Evolutionary conservation across 1,284 basidiomycete species (phyloP), one percentile per base, ranked within the genome.

Genomic region (Trametes versicolor): DNA sequence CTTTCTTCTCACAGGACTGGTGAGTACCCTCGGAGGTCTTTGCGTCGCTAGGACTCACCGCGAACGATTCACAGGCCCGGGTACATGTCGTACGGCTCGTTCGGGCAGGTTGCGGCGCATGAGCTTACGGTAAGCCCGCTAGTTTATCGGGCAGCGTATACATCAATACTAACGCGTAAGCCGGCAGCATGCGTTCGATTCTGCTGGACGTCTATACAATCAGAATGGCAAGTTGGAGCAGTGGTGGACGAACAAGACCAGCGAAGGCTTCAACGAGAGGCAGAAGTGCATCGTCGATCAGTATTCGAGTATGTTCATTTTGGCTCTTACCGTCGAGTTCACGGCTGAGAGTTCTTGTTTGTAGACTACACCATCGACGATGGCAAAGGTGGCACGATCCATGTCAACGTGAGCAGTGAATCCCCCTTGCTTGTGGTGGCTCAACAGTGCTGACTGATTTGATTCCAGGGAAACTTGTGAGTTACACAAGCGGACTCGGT

Each of bases 241-340:
- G 79, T 92, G 93, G 93, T 95, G 92, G 92, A 91, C 92, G 41
- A 90, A 94, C 70, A 81, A 83, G 56, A 99, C 97, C 0, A 93
- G 91, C 71, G 83, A 88, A 65, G 91, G 90, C 4, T 99, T 98
- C 82, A 83, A 95, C 60, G 82, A 87, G 69, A 91, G 92, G 57
- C 93, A 95, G 71, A 86, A 92, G 61, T 99, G 97, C 75, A 91
- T 99, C 62, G 87, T 94, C 27, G 85, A 91, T 59, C 97, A 99
- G 77, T 99, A 93, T 80, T 93, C 91, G 57, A 82, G 87, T 87
- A 76, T 43, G 81, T 75, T 39, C 29, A 4, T 34, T 19, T 9
- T 60, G 2, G 9, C 29, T 23, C 4, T 53, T 3, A 2, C 10
- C 17, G 6, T 2, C n/a, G 12, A 15, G 0, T 1, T 17, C 2